Conservation (phyloP, 192 early-diverging fungal species). For the Coemansia pectinata region DNA sequence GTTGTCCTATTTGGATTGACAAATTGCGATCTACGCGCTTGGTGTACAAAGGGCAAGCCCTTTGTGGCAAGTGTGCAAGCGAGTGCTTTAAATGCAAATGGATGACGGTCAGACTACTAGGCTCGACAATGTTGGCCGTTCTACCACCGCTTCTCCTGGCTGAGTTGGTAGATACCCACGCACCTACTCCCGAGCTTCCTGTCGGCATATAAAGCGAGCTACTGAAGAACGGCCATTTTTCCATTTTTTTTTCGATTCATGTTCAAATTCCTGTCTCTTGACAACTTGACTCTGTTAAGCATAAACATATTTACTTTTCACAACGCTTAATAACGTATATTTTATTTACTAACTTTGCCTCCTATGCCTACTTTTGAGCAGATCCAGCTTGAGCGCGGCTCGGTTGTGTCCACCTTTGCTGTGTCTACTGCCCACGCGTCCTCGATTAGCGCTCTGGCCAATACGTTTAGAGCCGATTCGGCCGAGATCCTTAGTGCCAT, state of each 20-base stretch:
- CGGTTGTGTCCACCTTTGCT: neutral
- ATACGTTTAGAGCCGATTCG: neutral
- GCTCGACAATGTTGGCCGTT: neutral
- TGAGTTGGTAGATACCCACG: neutral
- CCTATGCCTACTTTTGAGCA: neutral
- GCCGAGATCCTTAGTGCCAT: conserved; percentile 4
- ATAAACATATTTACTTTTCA: neutral
- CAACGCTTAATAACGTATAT: neutral
- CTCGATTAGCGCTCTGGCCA: neutral
- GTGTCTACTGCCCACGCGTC: neutral
- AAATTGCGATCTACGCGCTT: neutral
- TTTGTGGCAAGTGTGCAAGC: neutral
- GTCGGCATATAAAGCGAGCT: neutral
- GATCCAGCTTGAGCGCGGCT: neutral
- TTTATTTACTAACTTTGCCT: neutral
- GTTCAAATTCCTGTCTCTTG: neutral
- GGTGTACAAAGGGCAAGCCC: neutral
- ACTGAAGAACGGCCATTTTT: neutral
- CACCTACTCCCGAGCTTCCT: neutral
- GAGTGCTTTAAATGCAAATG: neutral
- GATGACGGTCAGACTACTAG: neutral
- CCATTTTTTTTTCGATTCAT: neutral
- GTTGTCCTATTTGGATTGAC: neutral
- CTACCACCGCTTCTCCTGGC: neutral
- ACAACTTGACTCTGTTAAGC: neutral